Evolutionary conservation across 163 green algal genomes (phyloP).

Genomic region (Chlorella variabilis): DNA sequence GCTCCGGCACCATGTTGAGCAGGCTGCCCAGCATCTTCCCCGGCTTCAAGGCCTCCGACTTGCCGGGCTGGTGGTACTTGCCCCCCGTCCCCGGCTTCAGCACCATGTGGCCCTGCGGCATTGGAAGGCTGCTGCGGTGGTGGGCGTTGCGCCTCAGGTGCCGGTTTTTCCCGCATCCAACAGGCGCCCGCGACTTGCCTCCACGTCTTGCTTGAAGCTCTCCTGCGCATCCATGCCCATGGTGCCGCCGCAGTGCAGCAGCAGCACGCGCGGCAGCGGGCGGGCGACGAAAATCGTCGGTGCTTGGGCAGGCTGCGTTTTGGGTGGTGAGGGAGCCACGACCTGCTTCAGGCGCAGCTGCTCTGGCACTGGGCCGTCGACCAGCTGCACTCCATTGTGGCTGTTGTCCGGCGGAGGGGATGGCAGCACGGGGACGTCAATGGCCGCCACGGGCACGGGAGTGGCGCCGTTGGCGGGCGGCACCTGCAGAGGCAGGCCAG

Average conservation of each 20-base stretch:
- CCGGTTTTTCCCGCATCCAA: too few relatives aligned
- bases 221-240: constrained; percentile 70
- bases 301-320: neutral
- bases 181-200: too few relatives aligned
- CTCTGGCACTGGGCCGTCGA: neutral
- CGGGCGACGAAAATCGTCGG: constrained; percentile 63
- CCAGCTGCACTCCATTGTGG: neutral
- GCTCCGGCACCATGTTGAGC: constrained; percentile 80
- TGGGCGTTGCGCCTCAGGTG: too few relatives aligned
- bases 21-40: constrained; percentile 69
- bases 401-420: constrained; percentile 9
- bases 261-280: constrained; percentile 80
- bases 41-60: constrained; percentile 8
- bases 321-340: neutral
- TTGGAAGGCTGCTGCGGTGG: too few relatives aligned
- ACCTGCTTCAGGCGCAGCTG: neutral
- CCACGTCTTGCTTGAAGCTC: constrained; percentile 50
- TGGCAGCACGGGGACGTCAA: neutral
- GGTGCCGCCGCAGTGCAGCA: constrained; percentile 89
- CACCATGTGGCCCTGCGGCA: constrained; percentile 35
- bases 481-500: too few relatives aligned
- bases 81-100: constrained; percentile 63
- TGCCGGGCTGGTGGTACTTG: constrained; percentile 39
- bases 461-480: neutral
- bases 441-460: too few relatives aligned